phyloP scores from a whole-genome alignment of 345 rosid genomes.

The Syzygium grande region DNA sequence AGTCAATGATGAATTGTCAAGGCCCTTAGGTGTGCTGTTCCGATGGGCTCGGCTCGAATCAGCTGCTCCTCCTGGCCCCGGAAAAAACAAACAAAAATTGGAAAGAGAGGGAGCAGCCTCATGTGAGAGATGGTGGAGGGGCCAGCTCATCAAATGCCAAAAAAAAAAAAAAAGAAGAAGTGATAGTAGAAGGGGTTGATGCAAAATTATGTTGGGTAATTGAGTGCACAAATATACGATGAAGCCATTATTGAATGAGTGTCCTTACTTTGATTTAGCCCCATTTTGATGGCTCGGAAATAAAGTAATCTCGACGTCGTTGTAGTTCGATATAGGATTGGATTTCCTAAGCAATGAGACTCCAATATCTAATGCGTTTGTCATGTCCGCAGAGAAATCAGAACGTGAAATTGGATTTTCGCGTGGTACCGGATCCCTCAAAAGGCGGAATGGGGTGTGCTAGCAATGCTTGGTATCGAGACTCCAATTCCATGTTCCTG shows the following conservation, averaged over 20 bases:
- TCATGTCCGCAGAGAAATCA: not conserved
- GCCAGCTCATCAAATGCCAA: too few relatives aligned
- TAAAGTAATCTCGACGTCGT: not conserved
- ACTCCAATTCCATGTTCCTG: fast-evolving
- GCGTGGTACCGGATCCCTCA: not conserved
- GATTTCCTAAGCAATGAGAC: not conserved
- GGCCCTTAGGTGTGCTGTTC: too few relatives aligned
- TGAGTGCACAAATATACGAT: not conserved
- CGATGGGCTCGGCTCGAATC: too few relatives aligned
- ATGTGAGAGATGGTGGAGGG: too few relatives aligned
- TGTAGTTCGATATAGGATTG: not conserved
- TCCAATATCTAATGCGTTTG: not conserved
- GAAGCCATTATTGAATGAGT: not conserved
- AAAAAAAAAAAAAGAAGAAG: too few relatives aligned
- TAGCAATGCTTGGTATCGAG: not conserved
- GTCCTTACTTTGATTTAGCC: not conserved
- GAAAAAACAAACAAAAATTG: too few relatives aligned
- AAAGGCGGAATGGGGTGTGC: not conserved
- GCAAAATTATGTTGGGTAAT: not conserved
- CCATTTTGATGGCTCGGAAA: not conserved
- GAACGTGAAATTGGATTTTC: not conserved
- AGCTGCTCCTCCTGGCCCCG: too few relatives aligned
- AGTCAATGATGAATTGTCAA: too few relatives aligned
- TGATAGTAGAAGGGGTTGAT: not conserved
- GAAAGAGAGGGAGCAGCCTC: too few relatives aligned